Evolutionary conservation across 371 early-diverging fungal species (phyloP), one percentile per base, ranked within the genome.

Genomic region (Mucor saturninus): DNA sequence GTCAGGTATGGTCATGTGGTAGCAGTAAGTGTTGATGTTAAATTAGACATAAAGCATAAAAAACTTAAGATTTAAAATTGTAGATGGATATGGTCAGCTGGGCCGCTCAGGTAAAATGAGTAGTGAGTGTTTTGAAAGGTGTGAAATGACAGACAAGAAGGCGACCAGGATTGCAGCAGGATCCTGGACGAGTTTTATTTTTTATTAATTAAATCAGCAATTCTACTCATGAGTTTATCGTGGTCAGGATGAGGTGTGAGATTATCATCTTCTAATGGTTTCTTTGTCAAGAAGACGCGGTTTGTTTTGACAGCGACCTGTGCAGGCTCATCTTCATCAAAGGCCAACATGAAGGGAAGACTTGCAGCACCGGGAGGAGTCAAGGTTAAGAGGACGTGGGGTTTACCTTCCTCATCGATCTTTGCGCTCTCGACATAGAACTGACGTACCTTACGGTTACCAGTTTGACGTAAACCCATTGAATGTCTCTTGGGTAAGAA

Each of bases 341-440:
- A 26, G 57, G 54, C 15, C 29, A 59, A 53, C 54, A 55, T 59
- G 58, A 65, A 69, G 31, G 56, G 62, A 21, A 55, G 58, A 53
- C 58, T 56, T 15, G 71, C 60, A 11, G 58, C 43, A 11, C 67
- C 56, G 2, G 71, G 61, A 37, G 64, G 71, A 31, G 67, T 65
- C 43, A 68, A 31, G 30, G 72, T 71, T 15, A 75, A 75, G 53
- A 67, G 62, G n/a, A 89, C 86, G 26, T 68, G 71, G 45, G 90
- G 91, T 49, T 78, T 80, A 32, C 91, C 90, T 55, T 86, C 78
- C 13, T 64, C 71, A 60, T 89, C 84, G 54, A 90, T 77, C 45
- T 76, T 75, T 10, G 89, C 89, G 40, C 72, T 75, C 54, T 79
- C 71, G 13, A 91, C 87, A 56, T 87, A 90, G 79, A 88, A 91